phyloP scores from a whole-genome alignment of 1,139 yeast genomes.

The Saccharomyces hybrid region DNA sequence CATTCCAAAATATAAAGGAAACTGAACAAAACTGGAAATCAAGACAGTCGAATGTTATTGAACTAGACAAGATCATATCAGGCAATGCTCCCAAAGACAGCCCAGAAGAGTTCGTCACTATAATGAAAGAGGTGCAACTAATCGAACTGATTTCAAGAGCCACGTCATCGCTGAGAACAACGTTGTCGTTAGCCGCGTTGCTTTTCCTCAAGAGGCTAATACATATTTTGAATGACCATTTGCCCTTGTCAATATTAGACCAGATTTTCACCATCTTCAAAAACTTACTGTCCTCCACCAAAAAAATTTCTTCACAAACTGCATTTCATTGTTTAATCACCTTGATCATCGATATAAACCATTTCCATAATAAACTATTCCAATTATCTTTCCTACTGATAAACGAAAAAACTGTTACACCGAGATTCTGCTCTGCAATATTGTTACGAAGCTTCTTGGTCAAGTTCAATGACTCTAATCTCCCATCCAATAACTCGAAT shows the following conservation, averaged over 20 bases:
- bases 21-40: conserved; percentile 80
- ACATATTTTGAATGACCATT: conserved; percentile 38
- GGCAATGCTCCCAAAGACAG: conserved; percentile 45
- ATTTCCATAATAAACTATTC: conserved; percentile 48
- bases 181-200: conserved; percentile 69
- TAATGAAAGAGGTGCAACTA: conserved; percentile 31
- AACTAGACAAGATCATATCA: conserved; percentile 51
- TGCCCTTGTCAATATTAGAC: conserved; percentile 58
- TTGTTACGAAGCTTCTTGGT: conserved; percentile 63
- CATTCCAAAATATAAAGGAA: conserved; percentile 65
- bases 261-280: conserved; percentile 49
- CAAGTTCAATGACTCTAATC: conserved; percentile 34
- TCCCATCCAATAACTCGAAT: background rate
- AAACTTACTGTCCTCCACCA: conserved; percentile 65
- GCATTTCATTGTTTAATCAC: conserved; percentile 61
- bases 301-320: conserved; percentile 67
- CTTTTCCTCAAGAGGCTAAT: conserved; percentile 69
- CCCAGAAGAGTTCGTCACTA: conserved; percentile 37
- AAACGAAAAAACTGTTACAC: conserved; percentile 61
- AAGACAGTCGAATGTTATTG: conserved; percentile 57
- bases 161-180: conserved; percentile 69
- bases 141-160: conserved; percentile 65
- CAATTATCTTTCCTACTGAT: conserved; percentile 47
- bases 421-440: conserved; percentile 60
- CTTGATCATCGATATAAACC: conserved; percentile 44